Conservation (phyloP, 2,329 filamentous ascomycete genomes). For the Chaetomiaceae sp. region DNA sequence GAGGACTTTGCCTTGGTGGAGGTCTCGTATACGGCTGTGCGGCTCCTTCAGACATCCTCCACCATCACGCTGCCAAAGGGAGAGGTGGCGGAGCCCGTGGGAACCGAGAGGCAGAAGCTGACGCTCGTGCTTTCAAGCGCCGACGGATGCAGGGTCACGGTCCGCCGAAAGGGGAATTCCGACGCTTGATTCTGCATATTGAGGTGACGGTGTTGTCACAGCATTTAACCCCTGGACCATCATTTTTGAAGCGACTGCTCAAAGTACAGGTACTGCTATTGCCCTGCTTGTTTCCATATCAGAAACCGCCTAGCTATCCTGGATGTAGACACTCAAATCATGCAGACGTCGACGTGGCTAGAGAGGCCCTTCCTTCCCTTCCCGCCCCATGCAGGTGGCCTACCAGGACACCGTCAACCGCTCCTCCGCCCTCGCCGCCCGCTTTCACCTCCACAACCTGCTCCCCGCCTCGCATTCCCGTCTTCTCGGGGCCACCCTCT, state of each 20-base stretch:
- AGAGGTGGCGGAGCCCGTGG: slow-evolving; percentile 21
- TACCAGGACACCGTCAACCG: background rate
- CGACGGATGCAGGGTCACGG: slow-evolving; percentile 17
- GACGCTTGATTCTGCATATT: no score
- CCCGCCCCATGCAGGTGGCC: background rate
- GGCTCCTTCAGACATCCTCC: slow-evolving; percentile 20
- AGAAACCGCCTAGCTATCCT: no score
- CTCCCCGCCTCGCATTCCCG: no score
- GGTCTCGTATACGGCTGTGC: slow-evolving; percentile 20
- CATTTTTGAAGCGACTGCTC: no score
- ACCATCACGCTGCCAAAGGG: slow-evolving; percentile 18
- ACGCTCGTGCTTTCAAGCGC: slow-evolving; percentile 24
- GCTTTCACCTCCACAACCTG: background rate
- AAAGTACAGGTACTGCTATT: no score
- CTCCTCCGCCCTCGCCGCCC: background rate
- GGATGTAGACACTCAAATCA: no score
- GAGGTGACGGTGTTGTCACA: no score
- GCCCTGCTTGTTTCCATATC: no score
- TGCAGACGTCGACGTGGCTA: no score
- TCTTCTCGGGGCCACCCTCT: no score
- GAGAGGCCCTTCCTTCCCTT: background rate
- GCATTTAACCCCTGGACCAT: no score
- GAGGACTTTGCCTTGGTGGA: slow-evolving; percentile 33
- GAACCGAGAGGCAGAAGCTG: slow-evolving; percentile 24
- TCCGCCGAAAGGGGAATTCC: no score